Conservation (phyloP, 176 grass and related monocot species). For the Pontederia paniculata region DNA sequence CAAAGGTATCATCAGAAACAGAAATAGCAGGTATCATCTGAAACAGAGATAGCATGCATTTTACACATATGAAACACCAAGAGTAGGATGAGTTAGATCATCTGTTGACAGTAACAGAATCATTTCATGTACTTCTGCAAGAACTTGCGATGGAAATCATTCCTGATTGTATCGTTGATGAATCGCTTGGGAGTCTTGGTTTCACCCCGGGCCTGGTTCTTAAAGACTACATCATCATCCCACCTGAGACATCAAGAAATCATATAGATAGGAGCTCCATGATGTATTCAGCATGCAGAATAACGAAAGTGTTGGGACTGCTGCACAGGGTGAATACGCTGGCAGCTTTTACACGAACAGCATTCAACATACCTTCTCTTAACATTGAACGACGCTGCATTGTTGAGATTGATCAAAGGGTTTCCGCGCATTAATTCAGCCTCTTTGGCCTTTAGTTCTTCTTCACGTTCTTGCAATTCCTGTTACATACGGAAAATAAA, state of each 20-base stretch:
- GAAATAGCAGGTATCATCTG: too few species aligned
- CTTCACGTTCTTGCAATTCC: constrained; percentile 70
- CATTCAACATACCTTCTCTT: constrained; percentile 58
- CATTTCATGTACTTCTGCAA: constrained; percentile 97
- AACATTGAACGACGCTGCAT: constrained; percentile 64
- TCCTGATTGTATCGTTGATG: constrained; percentile 93
- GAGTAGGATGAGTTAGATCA: background rate
- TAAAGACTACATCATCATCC: constrained; percentile 93
- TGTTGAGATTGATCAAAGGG: constrained; percentile 77
- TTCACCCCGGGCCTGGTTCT: constrained; percentile 87
- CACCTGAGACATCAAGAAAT: constrained; percentile 24
- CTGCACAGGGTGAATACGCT: background rate
- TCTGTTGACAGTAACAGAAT: background rate
- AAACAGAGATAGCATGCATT: too few species aligned
- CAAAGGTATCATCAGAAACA: too few species aligned
- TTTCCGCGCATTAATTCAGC: constrained; percentile 85
- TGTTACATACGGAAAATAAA: background rate
- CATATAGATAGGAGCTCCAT: background rate
- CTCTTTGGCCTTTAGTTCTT: constrained; percentile 82
- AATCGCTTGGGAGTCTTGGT: constrained; percentile 79
- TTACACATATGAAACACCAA: background rate
- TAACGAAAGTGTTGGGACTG: background rate
- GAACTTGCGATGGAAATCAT: constrained; percentile 94
- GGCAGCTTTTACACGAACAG: background rate
- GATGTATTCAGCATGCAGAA: background rate